A percentile compares a stretch with the other conserved stretches of the same genome.
Evolutionary conservation across 352 stramenopile genomes (phyloP).

Genomic region (Phytophthora syringae): DNA sequence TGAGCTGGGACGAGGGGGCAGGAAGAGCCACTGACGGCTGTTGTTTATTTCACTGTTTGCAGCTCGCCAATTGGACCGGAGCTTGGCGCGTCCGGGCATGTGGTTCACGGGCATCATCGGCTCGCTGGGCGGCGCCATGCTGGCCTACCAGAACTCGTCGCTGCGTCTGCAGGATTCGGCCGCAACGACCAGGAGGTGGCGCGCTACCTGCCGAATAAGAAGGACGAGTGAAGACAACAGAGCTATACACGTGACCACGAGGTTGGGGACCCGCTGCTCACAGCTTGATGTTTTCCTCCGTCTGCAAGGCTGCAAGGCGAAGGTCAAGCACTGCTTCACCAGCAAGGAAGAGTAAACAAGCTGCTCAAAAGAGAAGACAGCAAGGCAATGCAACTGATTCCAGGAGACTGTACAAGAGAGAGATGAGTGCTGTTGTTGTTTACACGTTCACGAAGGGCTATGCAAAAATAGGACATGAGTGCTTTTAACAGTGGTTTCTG

Average conservation of each 20-base stretch:
- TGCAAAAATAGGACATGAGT: conserved; percentile 37
- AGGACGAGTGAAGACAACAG: background rate
- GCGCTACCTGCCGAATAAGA: conserved; percentile 40
- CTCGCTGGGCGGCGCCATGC: conserved; percentile 58
- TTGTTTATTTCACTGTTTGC: background rate
- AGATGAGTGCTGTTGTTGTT: conserved; percentile 6
- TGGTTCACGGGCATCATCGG: conserved; percentile 79
- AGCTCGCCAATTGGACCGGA: conserved; percentile 69
- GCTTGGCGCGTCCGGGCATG: conserved; percentile 70
- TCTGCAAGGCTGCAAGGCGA: conserved; percentile 74
- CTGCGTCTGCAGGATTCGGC: conserved; percentile 78
- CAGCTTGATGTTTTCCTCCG: conserved; percentile 53
- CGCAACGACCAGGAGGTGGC: conserved; percentile 76
- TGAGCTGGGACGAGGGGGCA: no score
- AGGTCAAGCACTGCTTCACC: conserved; percentile 75
- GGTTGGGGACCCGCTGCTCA: no score
- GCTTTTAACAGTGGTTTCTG: conserved; percentile 8
- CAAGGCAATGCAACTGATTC: background rate
- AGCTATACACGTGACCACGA: background rate
- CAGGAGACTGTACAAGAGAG: background rate
- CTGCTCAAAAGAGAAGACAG: background rate
- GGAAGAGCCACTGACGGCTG: background rate
- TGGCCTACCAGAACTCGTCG: conserved; percentile 84
- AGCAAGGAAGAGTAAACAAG: conserved; percentile 38
- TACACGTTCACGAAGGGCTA: conserved; percentile 23